Evolutionary conservation across 2,329 filamentous ascomycete species (phyloP), one percentile per base, ranked within the genome.

Genomic region (Fusarium sp.): DNA sequence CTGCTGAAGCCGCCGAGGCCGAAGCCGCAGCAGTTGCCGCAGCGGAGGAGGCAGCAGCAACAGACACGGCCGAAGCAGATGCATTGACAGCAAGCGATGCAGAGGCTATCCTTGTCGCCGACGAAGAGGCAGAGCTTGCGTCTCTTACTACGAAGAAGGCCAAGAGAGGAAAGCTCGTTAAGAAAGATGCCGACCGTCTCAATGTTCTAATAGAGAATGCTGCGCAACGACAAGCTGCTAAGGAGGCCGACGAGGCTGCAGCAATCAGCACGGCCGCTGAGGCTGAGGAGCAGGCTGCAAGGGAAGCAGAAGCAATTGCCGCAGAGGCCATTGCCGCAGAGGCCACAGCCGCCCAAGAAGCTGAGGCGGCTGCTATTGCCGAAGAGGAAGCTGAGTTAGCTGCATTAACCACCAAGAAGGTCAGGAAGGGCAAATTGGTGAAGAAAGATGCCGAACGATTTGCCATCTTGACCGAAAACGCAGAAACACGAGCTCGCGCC

Each of bases 241-340:
- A 41, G 27, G 62, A 67, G 19, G 66, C 73, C 11, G 73, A 74
- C 32, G 67, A 73, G 37, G 71, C 72, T 8, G 75, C 74, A 5
- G 53, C 46, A 1, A 63, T 66, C 27, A 13, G 27, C 0, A 33
- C 72, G 32, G 25, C 50, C 4, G 50, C 63, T 7, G 56, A 55
- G 43, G 71, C 41, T 11, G 62, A 64, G 23, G 67, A 61, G 33
- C 55, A 62, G 44, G 63, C 55, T 50, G 59, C 45, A 40, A 73
- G 67, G 25, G 78, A 75, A 20, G 73, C 70, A 14, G 73, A 76
- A 52, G 75, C 71, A 19, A 68, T 70, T 19, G 72, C 71, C 45
- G 62, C 37, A 10, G 64, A 68, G 11, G 65, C 67, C 13, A 59
- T 67, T 6, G 59, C 56, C 35, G 65, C 62, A 25, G 65, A 63